Conservation (phyloP, 176 grass and related monocot genomes). For the Hsuehochloa calcarea region DNA sequence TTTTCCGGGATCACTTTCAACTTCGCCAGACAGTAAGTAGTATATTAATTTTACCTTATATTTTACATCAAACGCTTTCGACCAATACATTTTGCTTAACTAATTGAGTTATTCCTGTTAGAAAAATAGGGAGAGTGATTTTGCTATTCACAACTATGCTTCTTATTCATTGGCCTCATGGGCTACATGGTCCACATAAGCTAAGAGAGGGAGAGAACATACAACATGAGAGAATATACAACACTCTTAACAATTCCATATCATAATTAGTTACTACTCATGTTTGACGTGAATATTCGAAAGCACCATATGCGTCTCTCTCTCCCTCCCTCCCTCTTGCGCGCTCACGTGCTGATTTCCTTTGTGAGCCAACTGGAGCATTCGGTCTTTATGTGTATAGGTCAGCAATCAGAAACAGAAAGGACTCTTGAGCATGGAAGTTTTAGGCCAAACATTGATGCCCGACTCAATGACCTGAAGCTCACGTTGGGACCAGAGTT, state of each 20-base stretch:
- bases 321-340: background rate
- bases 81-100: slow-evolving; percentile 11
- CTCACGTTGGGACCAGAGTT: slow-evolving; percentile 89
- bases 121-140: no score
- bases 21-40: slow-evolving; percentile 59
- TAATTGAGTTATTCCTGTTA: background rate
- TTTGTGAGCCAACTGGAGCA: slow-evolving; percentile 30
- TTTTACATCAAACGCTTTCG: slow-evolving; percentile 5
- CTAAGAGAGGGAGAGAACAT: no score
- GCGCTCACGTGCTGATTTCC: background rate
- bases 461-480: slow-evolving; percentile 78
- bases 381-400: slow-evolving; percentile 39
- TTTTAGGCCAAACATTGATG: slow-evolving; percentile 66
- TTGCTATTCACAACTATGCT: no score
- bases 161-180: no score
- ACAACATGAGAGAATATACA: no score
- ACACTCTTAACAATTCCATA: no score
- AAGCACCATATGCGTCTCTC: background rate
- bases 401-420: slow-evolving; percentile 65
- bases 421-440: slow-evolving; percentile 65
- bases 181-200: no score
- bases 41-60: slow-evolving; percentile 7
- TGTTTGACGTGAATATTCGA: slow-evolving; percentile 9
- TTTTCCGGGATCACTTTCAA: slow-evolving; percentile 60
- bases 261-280: background rate